Conservation (phyloP, 208 protist genomes). For the Wallacemonas sp. region DNA sequence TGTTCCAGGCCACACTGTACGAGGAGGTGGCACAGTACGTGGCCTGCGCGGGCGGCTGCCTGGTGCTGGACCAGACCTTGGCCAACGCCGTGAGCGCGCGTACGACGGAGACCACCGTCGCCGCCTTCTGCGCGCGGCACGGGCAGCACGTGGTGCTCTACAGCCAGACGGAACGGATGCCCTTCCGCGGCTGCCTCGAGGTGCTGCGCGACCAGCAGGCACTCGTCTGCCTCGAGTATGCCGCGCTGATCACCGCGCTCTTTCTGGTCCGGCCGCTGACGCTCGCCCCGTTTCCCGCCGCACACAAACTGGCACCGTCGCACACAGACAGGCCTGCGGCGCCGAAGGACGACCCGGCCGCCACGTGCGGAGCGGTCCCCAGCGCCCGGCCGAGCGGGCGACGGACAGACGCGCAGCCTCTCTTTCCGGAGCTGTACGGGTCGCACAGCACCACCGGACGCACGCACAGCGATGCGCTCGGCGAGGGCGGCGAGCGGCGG, state of each 20-base stretch:
- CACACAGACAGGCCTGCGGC: background rate
- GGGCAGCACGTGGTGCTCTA: slow-evolving; percentile 57
- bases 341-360: background rate
- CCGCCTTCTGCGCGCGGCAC: slow-evolving; percentile 42
- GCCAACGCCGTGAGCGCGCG: slow-evolving; percentile 9
- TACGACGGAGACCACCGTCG: slow-evolving; percentile 20
- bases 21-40: slow-evolving; percentile 60
- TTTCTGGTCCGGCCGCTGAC: slow-evolving; percentile 23
- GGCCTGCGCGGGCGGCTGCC: slow-evolving; percentile 36
- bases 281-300: slow-evolving; percentile 12
- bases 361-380: background rate
- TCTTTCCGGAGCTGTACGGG: slow-evolving; percentile 41
- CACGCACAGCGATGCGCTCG: slow-evolving; percentile 6
- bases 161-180: slow-evolving; percentile 48
- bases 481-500: background rate
- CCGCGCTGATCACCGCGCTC: slow-evolving; percentile 44
- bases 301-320: background rate
- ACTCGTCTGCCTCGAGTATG: slow-evolving; percentile 62
- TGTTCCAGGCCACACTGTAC: slow-evolving; percentile 59
- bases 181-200: slow-evolving; percentile 35
- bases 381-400: slow-evolving; percentile 27
- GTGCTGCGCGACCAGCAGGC: slow-evolving; percentile 35
- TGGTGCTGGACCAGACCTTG: slow-evolving; percentile 54
- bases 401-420: slow-evolving; percentile 53
- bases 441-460: background rate